Percentiles rank a stretch among this genome's conserved stretches.
Conservation (phyloP, 495 filamentous ascomycete species). For the Penicillium macrosclerotiorum region DNA sequence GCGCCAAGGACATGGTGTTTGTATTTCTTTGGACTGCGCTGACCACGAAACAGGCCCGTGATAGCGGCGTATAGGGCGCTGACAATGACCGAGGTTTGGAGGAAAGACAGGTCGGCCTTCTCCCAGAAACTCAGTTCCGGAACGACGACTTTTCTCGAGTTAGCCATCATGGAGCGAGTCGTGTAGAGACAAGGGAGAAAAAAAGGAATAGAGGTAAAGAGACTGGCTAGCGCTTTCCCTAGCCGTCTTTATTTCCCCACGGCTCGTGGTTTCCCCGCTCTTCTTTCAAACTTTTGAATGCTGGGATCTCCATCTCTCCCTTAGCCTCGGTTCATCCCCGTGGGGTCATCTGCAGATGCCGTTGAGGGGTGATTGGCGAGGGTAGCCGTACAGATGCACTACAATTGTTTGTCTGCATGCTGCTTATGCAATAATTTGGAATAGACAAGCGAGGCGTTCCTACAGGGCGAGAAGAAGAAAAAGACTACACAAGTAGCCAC, state of each 20-base stretch:
- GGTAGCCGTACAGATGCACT: not conserved
- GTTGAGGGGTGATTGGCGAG: not conserved
- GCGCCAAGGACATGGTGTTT: conserved; percentile 32
- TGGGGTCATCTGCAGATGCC: conserved; percentile 3
- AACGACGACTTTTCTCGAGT: conserved; percentile 8
- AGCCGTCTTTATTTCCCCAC: no score
- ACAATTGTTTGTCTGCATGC: no score
- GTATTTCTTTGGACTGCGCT: conserved; percentile 30
- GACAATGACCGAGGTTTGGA: conserved; percentile 17
- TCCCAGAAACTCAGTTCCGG: conserved; percentile 39
- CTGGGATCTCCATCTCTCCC: not conserved
- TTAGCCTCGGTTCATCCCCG: conserved; percentile 12
- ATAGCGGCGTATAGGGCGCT: conserved; percentile 28
- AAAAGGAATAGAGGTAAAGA: no score
- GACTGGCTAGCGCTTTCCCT: no score
- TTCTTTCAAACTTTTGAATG: no score
- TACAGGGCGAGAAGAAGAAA: no score
- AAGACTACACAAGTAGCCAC: no score
- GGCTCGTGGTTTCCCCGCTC: conserved; percentile 4
- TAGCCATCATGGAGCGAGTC: conserved; percentile 1
- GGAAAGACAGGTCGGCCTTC: conserved; percentile 27
- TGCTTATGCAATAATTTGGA: no score
- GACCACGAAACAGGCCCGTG: conserved; percentile 38
- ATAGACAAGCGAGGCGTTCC: no score
- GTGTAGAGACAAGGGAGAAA: not conserved